Conservation (phyloP, 495 filamentous ascomycete species). For the Podospora conica region DNA sequence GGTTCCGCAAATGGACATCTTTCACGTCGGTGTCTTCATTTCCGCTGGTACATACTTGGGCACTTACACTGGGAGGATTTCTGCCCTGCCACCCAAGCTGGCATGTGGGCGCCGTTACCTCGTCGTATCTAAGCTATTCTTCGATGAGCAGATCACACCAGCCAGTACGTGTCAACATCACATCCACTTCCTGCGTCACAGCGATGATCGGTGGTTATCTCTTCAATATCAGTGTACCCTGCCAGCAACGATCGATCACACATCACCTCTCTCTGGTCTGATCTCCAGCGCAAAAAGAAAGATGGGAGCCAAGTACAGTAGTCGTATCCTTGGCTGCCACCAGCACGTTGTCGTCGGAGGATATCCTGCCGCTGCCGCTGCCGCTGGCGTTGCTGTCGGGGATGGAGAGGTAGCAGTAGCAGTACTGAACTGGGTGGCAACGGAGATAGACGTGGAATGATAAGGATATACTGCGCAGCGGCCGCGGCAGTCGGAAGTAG, state of each 20-base stretch:
- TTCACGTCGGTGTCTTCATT: background rate
- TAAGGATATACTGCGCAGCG: background rate
- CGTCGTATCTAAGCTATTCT: background rate
- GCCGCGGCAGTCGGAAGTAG: background rate
- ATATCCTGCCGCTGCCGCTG: no score
- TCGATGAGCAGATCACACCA: background rate
- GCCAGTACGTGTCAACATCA: background rate
- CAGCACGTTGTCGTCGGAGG: background rate
- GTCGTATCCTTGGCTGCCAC: background rate
- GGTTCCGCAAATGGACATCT: background rate
- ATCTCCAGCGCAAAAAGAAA: background rate
- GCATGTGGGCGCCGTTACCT: background rate
- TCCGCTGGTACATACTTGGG: no score
- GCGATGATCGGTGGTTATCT: background rate
- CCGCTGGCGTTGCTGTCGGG: background rate
- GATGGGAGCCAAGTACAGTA: background rate
- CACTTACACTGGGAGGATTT: background rate
- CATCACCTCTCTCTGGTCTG: background rate
- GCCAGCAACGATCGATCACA: background rate
- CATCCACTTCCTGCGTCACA: no score
- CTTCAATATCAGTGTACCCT: background rate
- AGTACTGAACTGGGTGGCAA: background rate
- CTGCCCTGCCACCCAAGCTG: background rate
- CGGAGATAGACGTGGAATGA: background rate
- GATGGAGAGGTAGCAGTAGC: background rate